Conservation (phyloP, 2,329 filamentous ascomycete genomes). For the Colletotrichum sp. region DNA sequence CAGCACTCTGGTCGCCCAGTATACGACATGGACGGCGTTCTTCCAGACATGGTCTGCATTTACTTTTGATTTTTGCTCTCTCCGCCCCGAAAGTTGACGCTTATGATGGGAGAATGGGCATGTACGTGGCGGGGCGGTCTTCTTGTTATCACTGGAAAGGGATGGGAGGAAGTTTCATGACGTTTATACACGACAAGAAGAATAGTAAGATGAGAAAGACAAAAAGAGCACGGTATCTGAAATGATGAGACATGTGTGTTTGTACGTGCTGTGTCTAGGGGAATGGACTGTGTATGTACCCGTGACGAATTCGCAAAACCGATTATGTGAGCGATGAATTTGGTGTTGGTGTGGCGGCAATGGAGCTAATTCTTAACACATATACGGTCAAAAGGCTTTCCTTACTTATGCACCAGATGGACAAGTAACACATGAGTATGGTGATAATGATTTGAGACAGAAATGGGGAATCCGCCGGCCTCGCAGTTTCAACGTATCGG, state of each 20-base stretch:
- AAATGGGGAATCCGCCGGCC: neutral
- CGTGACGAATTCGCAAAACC: neutral
- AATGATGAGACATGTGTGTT: neutral
- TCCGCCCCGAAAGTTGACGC: neutral
- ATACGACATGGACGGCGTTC: neutral
- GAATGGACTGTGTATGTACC: neutral
- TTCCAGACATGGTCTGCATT: neutral
- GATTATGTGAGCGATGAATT: neutral
- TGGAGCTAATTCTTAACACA: neutral
- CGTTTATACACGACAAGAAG: neutral
- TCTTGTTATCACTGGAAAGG: neutral
- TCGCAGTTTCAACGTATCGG: neutral
- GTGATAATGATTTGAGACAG: neutral
- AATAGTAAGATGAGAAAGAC: neutral
- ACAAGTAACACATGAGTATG: too few species aligned
- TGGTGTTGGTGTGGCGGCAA: neutral
- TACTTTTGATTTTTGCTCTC: neutral
- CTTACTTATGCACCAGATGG: fast-evolving
- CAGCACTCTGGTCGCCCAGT: neutral
- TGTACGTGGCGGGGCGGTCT: neutral
- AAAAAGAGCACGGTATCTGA: neutral
- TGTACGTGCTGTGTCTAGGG: neutral
- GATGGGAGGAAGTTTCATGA: neutral
- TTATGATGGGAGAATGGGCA: neutral
- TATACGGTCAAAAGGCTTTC: fast-evolving